Conservation (phyloP, 2,329 filamentous ascomycete species). For the Teratosphaeria epicoccoides region DNA sequence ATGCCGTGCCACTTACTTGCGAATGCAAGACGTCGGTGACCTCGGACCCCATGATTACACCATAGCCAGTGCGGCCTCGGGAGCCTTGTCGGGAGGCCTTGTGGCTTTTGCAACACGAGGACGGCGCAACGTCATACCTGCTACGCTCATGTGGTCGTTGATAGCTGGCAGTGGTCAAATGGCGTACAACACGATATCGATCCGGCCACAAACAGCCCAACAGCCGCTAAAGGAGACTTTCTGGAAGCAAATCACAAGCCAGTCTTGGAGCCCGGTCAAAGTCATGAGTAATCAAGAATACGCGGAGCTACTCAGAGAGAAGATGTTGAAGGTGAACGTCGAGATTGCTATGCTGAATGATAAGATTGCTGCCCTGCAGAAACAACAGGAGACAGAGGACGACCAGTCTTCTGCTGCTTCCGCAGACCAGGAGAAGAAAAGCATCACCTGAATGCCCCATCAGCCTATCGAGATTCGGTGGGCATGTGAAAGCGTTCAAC, state of each 20-base stretch:
- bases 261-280: constrained; percentile 61
- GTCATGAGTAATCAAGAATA: constrained; percentile 65
- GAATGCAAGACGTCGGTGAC: constrained; percentile 7
- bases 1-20: constrained; percentile 34
- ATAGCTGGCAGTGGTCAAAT: constrained; percentile 49
- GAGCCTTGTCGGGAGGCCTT: constrained; percentile 50
- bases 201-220: constrained; percentile 15
- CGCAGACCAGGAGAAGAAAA: neutral
- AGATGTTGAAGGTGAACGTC: constrained; percentile 58
- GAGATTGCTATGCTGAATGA: constrained; percentile 73
- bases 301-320: constrained; percentile 57
- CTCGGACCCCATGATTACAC: constrained; percentile 41
- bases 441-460: neutral
- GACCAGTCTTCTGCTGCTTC: neutral
- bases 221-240: constrained; percentile 31
- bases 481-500: neutral
- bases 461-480: neutral
- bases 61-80: constrained; percentile 59
- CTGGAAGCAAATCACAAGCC: constrained; percentile 44
- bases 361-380: constrained; percentile 48
- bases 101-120: constrained; percentile 49
- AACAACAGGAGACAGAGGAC: constrained; percentile 11
- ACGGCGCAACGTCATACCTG: constrained; percentile 45
- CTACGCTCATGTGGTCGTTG: constrained; percentile 48
- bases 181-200: constrained; percentile 43